Evolutionary conservation across 208 protist species (phyloP), one percentile per base, ranked within the genome.

Genomic region (Crithidia expoeki): DNA sequence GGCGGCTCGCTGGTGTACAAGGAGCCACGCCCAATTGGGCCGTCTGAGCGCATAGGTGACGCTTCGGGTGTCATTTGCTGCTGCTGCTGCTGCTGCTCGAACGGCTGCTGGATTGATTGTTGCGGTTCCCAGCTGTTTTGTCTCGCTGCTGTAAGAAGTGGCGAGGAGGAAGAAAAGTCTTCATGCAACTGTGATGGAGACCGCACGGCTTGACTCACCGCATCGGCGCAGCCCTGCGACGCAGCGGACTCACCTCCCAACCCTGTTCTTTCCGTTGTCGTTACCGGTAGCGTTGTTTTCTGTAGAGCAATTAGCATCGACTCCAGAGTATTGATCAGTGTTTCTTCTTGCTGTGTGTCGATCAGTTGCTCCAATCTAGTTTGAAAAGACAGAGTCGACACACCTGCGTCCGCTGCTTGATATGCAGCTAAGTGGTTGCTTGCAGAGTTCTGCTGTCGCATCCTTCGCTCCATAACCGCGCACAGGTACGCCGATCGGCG

Each of bases 401-500:
- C n/a, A n/a, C n/a, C n/a, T n/a, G n/a, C n/a, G n/a, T n/a, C n/a
- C n/a, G n/a, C n/a, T n/a, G n/a, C n/a, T n/a, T n/a, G n/a, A n/a
- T n/a, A n/a, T n/a, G n/a, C n/a, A n/a, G n/a, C n/a, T n/a, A n/a
- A n/a, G n/a, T n/a, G n/a, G n/a, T n/a, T n/a, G n/a, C n/a, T n/a
- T n/a, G n/a, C n/a, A n/a, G n/a, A n/a, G n/a, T n/a, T n/a, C n/a
- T n/a, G n/a, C n/a, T n/a, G n/a, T n/a, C n/a, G n/a, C n/a, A n/a
- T n/a, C n/a, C n/a, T n/a, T n/a, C n/a, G n/a, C n/a, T n/a, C n/a
- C n/a, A n/a, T n/a, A n/a, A n/a, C n/a, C n/a, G 44, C 63, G 30
- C 76, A 84, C 2, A 90, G 47, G 21, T 44, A 69, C 12, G 34
- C 53, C 46, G 80, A 27, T 9, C 81, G 71, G 38, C 68, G 70